These are phyloP conservation scores for Suillus placidus DNA, from an alignment of 768 basidiomycete species.

Conservation along the genomic window DNA sequence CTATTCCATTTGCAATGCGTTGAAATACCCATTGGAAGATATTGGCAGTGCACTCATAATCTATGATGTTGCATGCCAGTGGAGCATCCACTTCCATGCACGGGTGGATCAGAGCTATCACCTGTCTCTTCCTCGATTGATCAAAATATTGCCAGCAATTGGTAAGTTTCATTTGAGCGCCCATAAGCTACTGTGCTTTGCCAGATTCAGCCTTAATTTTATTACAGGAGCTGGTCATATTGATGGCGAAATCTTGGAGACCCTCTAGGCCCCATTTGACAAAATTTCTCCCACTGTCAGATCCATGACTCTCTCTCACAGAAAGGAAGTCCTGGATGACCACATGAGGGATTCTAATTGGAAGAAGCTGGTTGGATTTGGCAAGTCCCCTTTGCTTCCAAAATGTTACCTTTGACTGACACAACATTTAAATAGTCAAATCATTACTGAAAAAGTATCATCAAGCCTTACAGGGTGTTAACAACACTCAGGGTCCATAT, in stretches of 20 bases:
- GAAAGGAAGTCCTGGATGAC: conserved; percentile 33
- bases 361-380: conserved; percentile 32
- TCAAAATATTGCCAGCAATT: conserved; percentile 21
- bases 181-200: conserved; percentile 28
- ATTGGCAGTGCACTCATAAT: conserved; percentile 16
- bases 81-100: conserved; percentile 18
- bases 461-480: background rate
- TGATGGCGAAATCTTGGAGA: conserved; percentile 39
- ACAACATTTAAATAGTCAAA: background rate
- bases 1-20: conserved; percentile 26
- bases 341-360: conserved; percentile 38
- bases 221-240: conserved; percentile 32
- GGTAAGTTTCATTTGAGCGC: conserved; percentile 36
- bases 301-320: conserved; percentile 25
- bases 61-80: conserved; percentile 36
- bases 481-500: conserved; percentile 7
- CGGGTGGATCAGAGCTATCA: background rate
- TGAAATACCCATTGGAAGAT: conserved; percentile 15
- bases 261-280: conserved; percentile 33
- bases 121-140: background rate
- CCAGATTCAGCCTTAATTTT: conserved; percentile 28
- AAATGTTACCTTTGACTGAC: background rate
- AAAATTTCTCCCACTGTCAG: conserved; percentile 24
- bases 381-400: conserved; percentile 11
- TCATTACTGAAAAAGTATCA: conserved; percentile 4